Base-by-base conservation (phyloP, 164 flowering plant genomes). In the Paratinospora sagittata region DNA sequence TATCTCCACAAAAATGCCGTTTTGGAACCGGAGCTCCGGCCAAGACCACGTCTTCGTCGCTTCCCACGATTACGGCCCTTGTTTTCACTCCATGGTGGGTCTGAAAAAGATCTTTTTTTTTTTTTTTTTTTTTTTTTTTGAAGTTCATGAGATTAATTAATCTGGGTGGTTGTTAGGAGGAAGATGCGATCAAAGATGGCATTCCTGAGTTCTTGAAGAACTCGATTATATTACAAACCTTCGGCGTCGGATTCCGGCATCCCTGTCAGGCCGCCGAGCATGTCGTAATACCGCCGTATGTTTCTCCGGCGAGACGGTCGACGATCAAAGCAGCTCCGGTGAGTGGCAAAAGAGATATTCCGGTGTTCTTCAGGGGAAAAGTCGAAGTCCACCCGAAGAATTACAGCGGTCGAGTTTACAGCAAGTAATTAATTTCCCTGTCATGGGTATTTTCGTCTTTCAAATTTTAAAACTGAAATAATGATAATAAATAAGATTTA, bases 371-470 rank as follows among this genome's bases (percentile, higher is more conserved):
- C 85, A 75, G 98, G 72, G 98, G 98, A 34, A 95, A 95, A 77
- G 92, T 95, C 96, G 98, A 95, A 70, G 81, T 92, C 9, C 88
- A 95, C 37, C 98, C 98, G 45, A 95, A 95, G 69, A 92, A 92
- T 78, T 70, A 92, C 70, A 92, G 92, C 73, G 97, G 98, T 0
- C 83, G 87, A 10, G 87, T 82, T 74, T 95, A 95, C 88, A 84
- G 97, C 97, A 95, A 81, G 98, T 92, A 55, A 52, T 21, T 36
- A 7, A 10, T 27, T 16, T 33, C 27, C 7, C 8, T 66, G 0
- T 34, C 8, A 41, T 7, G 57, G 34, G n/a, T 10, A 37, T 60
- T 61, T 39, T 16, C 16, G 65, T 55, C 71, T 11, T 39, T 27
- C 4, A 66, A 36, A n/a, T n/a, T n/a, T 36, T 36, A 36, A 49